Evolutionary conservation across 768 basidiomycete species (phyloP), one percentile per base, ranked within the genome.

Genomic region (Crucibulum laeve): DNA sequence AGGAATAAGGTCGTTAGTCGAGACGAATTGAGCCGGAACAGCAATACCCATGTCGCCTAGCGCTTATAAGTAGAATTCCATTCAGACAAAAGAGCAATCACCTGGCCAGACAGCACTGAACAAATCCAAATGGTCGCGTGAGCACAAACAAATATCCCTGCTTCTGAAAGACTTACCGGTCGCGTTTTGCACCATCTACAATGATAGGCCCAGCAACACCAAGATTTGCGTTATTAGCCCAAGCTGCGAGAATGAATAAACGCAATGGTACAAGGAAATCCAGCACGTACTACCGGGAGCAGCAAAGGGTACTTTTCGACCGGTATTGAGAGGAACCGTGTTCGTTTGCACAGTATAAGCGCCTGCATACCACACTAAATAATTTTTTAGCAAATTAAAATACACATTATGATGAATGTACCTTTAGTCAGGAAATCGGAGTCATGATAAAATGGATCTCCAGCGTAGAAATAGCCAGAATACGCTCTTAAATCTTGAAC

Each of bases 41-140:
- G 77, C 79, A 25, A 81, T 77, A 10, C 79, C 79, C 79, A 80
- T 80, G 52, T 81, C 79, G 25, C 76, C 76, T 73, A n/a, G 7
- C 24, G 11, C 24, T 1, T 10, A 6, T 25, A 42, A 13, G 11
- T 13, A 15, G 23, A 1, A 24, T 15, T 21, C 35, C 38, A 14
- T 18, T n/a, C 1, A 41, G 15, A 11, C 0, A 6, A 42, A 51
- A 24, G 49, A n/a, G n/a, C n/a, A n/a, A n/a, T n/a, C n/a, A 74
- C 73, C 77, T 51, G 75, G 76, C 77, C 77, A 80, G 5, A 79
- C 76, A n/a, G 76, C 73, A 6, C 77, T 76, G 41, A 7, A n/a
- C 8, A 25, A 13, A 41, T 37, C 23, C 23, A 8, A 8, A 14
- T 25, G 10, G n/a, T 26, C 5, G 25, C 11, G 19, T 21, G 6